phyloP scores from a whole-genome alignment of 495 filamentous ascomycete genomes.

The Neurospora sp. region DNA sequence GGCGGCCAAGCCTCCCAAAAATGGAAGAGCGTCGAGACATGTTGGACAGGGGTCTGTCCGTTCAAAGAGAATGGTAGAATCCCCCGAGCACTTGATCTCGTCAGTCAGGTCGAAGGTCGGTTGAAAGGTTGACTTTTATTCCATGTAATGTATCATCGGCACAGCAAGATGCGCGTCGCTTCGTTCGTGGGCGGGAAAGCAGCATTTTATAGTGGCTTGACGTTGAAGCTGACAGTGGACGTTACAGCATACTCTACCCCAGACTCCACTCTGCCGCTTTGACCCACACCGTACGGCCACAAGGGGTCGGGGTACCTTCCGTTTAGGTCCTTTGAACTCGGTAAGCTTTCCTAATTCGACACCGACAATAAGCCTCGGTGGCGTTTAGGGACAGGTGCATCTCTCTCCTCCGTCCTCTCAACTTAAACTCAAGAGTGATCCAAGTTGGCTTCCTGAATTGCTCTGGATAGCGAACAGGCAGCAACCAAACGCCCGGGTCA shows the following conservation, averaged over 20 bases:
- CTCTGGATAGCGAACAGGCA: background rate
- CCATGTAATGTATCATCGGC: background rate
- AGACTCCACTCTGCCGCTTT: background rate
- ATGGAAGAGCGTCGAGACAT: slow-evolving; percentile 4
- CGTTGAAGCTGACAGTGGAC: background rate
- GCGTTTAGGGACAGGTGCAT: background rate
- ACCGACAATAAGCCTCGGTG: background rate
- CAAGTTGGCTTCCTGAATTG: background rate
- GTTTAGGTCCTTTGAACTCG: background rate
- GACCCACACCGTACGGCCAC: background rate
- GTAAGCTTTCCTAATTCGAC: background rate
- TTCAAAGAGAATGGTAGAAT: background rate
- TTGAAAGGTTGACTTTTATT: background rate
- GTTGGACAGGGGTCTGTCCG: background rate
- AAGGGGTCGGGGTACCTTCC: background rate
- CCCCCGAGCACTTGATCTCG: background rate
- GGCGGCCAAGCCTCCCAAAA: background rate
- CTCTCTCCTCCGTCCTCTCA: background rate
- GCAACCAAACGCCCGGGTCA: background rate
- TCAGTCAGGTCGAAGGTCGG: background rate
- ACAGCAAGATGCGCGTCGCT: background rate
- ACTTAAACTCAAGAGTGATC: too few species aligned
- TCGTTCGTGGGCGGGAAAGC: background rate
- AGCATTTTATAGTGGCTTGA: background rate
- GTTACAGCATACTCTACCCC: background rate